phyloP scores from a whole-genome alignment of 306 rosid genomes.

The Carpinus viminea region DNA sequence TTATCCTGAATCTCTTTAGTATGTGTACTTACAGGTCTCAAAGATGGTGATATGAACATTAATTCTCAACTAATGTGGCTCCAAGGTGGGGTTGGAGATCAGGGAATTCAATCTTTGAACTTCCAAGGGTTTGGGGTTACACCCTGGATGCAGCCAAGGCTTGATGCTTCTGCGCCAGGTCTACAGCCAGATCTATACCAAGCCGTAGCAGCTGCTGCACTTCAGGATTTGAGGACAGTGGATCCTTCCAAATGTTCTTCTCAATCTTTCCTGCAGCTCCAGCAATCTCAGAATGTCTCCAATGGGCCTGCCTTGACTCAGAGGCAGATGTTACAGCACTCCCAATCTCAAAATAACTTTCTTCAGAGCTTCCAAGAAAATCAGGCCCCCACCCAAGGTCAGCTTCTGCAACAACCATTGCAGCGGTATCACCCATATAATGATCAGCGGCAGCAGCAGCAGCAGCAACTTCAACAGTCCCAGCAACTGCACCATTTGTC shows the following conservation, averaged over 20 bases:
- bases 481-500: conserved; percentile 37
- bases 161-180: conserved; percentile 72
- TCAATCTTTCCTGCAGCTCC: conserved; percentile 72
- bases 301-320: conserved; percentile 67
- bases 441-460: conserved; percentile 34
- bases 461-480: conserved; percentile 43
- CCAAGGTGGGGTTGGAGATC: conserved; percentile 66
- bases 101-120: conserved; percentile 77
- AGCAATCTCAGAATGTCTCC: conserved; percentile 67
- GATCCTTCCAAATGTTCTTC: conserved; percentile 73
- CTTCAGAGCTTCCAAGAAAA: conserved; percentile 63
- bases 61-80: conserved; percentile 84
- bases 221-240: conserved; percentile 76
- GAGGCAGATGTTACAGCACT: conserved; percentile 74
- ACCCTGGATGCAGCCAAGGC: conserved; percentile 93
- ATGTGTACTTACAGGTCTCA: conserved; percentile 54
- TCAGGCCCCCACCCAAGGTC: conserved; percentile 46
- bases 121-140: conserved; percentile 76
- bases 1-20: background rate
- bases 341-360: conserved; percentile 68
- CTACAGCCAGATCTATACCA: conserved; percentile 86
- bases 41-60: conserved; percentile 75
- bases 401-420: conserved; percentile 60
- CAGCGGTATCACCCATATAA: conserved; percentile 62
- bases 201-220: conserved; percentile 89